Evolutionary conservation across 225 moss, liverwort and hornwort species (phyloP).

Genomic region (Straminergon stramineum): DNA sequence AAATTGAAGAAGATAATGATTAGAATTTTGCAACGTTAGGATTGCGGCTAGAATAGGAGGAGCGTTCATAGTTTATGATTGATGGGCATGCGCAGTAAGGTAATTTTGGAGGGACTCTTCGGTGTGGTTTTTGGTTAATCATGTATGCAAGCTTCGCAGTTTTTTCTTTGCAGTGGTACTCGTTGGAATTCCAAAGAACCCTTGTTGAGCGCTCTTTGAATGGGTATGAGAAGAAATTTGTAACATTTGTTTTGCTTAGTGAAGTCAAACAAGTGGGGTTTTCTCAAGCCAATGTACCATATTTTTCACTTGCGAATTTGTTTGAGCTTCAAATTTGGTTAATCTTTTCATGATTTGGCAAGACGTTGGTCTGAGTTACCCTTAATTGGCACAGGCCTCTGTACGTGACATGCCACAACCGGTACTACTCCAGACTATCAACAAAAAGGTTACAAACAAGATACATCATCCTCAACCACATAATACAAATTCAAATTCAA

Average conservation of each 20-base stretch:
- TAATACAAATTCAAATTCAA: not conserved
- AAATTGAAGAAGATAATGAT: constrained; percentile 25
- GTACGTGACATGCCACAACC: not conserved
- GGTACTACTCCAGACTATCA: not conserved
- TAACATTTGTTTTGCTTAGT: not conserved
- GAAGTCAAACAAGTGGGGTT: not conserved
- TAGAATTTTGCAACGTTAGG: not conserved
- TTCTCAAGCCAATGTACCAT: no score
- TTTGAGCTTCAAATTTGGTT: no score
- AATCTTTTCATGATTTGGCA: not conserved
- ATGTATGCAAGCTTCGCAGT: not conserved
- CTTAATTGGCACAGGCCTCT: no score
- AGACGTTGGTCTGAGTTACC: not conserved
- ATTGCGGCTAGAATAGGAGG: not conserved
- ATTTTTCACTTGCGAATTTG: not conserved
- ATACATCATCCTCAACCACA: not conserved
- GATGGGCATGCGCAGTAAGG: not conserved
- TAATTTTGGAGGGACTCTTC: not conserved
- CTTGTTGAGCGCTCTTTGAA: no score
- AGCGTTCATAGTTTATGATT: not conserved
- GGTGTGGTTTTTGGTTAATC: not conserved
- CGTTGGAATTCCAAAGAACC: not conserved
- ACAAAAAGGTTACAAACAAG: no score
- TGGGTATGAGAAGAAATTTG: not conserved
- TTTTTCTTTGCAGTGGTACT: not conserved